These are phyloP conservation scores for Rhododendron vialii DNA, from an alignment of 148 eudicot species.

Conservation along the genomic window DNA sequence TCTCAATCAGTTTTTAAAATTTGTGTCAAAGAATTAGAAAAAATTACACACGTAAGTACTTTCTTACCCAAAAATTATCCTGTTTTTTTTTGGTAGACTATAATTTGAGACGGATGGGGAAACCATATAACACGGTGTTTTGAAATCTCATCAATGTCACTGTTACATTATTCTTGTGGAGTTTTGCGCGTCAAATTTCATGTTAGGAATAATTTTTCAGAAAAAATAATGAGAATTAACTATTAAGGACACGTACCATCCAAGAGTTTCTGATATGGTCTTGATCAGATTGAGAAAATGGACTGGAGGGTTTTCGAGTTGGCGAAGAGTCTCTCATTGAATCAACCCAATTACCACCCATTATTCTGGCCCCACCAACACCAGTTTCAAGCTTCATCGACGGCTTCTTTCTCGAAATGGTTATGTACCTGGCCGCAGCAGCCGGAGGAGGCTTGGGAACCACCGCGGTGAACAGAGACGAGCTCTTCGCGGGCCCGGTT, in stretches of 20 bases:
- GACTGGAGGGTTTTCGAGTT: slow-evolving; percentile 28
- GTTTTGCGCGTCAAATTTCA: neutral
- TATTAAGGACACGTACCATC: slow-evolving; percentile 31
- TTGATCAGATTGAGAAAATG: slow-evolving; percentile 22
- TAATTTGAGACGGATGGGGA: neutral
- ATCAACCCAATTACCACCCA: slow-evolving; percentile 51
- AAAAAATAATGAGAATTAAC: neutral
- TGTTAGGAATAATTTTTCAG: neutral
- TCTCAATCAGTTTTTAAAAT: neutral
- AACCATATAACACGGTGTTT: neutral
- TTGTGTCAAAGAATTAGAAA: too few species aligned
- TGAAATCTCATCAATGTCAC: neutral
- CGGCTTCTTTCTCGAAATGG: slow-evolving; percentile 25
- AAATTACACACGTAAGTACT: too few species aligned
- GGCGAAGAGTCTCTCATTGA: slow-evolving; percentile 82
- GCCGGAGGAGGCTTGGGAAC: slow-evolving; percentile 27
- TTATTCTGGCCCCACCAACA: slow-evolving; percentile 20
- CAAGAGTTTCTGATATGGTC: slow-evolving; percentile 30
- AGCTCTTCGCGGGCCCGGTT: slow-evolving; percentile 20
- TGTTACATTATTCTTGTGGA: neutral
- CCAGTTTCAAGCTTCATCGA: slow-evolving; percentile 39
- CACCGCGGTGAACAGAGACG: slow-evolving; percentile 16
- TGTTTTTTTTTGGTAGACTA: too few species aligned
- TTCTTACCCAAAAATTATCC: too few species aligned
- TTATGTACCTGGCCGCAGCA: slow-evolving; percentile 16